A percentile compares a stretch with the other conserved stretches of the same genome.
Conservation (phyloP, 2,329 filamentous ascomycete species). For the Teratosphaeria viscida region DNA sequence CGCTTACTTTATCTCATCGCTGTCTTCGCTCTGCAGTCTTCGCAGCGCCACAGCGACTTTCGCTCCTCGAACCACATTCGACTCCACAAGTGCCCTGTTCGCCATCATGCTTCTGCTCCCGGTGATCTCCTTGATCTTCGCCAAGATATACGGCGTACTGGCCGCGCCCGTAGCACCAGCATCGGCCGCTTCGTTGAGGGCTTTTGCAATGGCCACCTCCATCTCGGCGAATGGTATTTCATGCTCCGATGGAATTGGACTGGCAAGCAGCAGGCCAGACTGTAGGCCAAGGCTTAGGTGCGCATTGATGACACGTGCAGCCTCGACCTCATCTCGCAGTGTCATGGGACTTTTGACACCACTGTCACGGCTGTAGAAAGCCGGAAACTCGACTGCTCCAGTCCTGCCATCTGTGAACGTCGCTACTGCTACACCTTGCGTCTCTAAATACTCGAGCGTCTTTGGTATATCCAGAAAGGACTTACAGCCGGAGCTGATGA, state of each 20-base stretch:
- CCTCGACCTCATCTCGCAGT: slow-evolving; percentile 65
- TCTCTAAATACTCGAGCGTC: slow-evolving; percentile 72
- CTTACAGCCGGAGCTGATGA: slow-evolving; percentile 86
- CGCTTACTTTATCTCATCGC: slow-evolving; percentile 2
- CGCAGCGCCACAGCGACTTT: slow-evolving; percentile 53
- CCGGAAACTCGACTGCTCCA: slow-evolving; percentile 64
- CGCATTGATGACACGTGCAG: slow-evolving; percentile 77
- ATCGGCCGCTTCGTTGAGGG: slow-evolving; percentile 53
- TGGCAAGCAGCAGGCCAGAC: slow-evolving; percentile 78
- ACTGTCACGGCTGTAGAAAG: slow-evolving; percentile 86
- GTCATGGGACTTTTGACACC: slow-evolving; percentile 68
- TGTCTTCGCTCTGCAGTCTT: slow-evolving; percentile 37
- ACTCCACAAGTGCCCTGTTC: slow-evolving; percentile 60
- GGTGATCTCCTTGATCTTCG: slow-evolving; percentile 69
- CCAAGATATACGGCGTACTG: slow-evolving; percentile 77
- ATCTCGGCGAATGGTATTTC: slow-evolving; percentile 64
- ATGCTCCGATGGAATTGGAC: slow-evolving; percentile 64
- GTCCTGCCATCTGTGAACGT: slow-evolving; percentile 78
- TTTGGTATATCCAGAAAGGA: slow-evolving; percentile 87
- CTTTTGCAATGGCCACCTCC: slow-evolving; percentile 56
- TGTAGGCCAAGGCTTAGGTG: slow-evolving; percentile 62
- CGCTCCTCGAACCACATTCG: slow-evolving; percentile 56
- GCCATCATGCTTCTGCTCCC: slow-evolving; percentile 59
- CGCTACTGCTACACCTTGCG: slow-evolving; percentile 66
- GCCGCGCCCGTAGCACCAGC: slow-evolving; percentile 60